Evolutionary conservation across 768 basidiomycete species (phyloP), one percentile per base, ranked within the genome.

Genomic region (Calvatia gigantea): DNA sequence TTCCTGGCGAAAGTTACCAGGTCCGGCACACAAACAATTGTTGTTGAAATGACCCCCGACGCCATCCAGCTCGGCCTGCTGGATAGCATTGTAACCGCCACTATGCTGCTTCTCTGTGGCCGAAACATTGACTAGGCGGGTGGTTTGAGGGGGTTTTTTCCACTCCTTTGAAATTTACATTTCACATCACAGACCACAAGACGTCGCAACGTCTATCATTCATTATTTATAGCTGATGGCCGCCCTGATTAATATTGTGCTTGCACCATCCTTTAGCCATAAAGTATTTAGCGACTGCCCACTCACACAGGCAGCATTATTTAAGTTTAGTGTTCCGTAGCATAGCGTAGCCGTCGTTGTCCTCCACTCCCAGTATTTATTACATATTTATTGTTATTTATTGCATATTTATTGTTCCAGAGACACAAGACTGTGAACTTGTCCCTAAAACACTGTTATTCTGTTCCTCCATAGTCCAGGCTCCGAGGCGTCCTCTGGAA

Each of bases 61-160:
- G 83, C 81, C 12, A 68, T 86, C 29, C 77, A 82, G 54, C 69
- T 77, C 6, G 78, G 77, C 14, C 74, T 88, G 15, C 70, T 85
- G 4, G 80, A 86, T 21, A 64, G 73, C 6, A 67, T 73, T 54
- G 63, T 86, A 25, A 71, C 81, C 8, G 83, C 81, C 0, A 75
- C 81, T 0, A 61, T 81, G 4, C 70, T 87, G 21, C 70, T 87
- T 41, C 81, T 80, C 56, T 83, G 75, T 47, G 86, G 86, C n/a
- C 79, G 77, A 53, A 81, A 73, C 67, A 81, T 88, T 21, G 86
- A 86, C 60, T 87, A 62, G 62, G 17, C 31, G 23, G n/a, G 39
- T 29, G 31, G 15, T 6, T n/a, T 12, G 11, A 14, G 23, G 35
- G n/a, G 6, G 5, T 56, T 28, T 27, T 25, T 33, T 54, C 56